Conservation (phyloP, 768 basidiomycete species). For the Leccinum uliginosum region DNA sequence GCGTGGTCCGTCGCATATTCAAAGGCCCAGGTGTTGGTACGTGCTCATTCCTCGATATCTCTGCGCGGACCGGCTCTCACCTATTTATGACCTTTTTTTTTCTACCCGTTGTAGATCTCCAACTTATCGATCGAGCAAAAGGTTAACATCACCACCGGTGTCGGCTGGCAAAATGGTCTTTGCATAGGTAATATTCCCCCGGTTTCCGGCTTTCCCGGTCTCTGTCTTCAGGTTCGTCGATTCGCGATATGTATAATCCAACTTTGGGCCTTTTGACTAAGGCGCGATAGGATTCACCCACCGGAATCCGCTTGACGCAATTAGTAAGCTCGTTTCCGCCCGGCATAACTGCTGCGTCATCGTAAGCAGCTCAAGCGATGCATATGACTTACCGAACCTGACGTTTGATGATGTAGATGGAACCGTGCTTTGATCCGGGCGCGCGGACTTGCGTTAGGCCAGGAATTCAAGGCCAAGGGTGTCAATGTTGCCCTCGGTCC, state of each 20-base stretch:
- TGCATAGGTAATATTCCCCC: constrained; percentile 69
- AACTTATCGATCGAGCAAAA: constrained; percentile 59
- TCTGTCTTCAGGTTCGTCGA: constrained; percentile 60
- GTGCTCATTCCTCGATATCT: constrained; percentile 9
- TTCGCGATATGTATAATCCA: background rate
- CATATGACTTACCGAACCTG: background rate
- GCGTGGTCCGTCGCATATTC: constrained; percentile 58
- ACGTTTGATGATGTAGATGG: constrained; percentile 41
- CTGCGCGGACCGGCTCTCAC: background rate
- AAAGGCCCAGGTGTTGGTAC: constrained; percentile 54
- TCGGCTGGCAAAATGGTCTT: constrained; percentile 45
- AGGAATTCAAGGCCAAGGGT: constrained; percentile 81
- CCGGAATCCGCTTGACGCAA: constrained; percentile 75
- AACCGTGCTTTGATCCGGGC: constrained; percentile 74
- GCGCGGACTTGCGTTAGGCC: constrained; percentile 75
- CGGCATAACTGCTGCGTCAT: constrained; percentile 77
- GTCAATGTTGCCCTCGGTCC: constrained; percentile 75
- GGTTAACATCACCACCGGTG: constrained; percentile 59
- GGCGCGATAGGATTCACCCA: constrained; percentile 56
- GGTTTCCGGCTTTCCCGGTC: constrained; percentile 54
- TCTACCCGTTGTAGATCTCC: constrained; percentile 35
- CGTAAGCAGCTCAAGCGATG: constrained; percentile 40
- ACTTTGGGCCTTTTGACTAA: background rate
- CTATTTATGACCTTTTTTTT: no score
- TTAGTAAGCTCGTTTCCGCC: constrained; percentile 77